Evolutionary conservation across 2,329 filamentous ascomycete genomes (phyloP).

Genomic region (Apiospora phragmitis): DNA sequence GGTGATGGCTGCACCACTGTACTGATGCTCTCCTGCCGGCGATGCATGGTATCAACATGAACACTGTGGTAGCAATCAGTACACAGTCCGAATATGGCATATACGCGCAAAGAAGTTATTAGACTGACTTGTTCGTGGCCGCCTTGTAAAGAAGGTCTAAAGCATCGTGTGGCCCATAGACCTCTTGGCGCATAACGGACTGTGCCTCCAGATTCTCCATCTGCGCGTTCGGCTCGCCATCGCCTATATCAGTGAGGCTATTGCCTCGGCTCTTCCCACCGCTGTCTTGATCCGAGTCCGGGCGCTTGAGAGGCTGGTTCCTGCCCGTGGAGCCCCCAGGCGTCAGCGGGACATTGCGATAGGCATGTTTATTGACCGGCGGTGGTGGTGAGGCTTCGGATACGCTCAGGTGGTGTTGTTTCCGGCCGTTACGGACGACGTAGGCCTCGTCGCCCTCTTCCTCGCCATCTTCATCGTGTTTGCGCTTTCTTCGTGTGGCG

Average conservation of each 20-base stretch:
- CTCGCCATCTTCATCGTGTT: constrained; percentile 63
- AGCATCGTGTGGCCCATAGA: constrained; percentile 91
- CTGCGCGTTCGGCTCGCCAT: constrained; percentile 57
- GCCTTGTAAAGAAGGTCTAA: constrained; percentile 90
- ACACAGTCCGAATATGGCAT: constrained; percentile 9
- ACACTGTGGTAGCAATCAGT: constrained; percentile 28
- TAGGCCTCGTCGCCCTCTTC: constrained; percentile 58
- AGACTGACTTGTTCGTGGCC: constrained; percentile 60
- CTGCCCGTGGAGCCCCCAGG: constrained; percentile 67
- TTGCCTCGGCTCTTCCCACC: constrained; percentile 33
- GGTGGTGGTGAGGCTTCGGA: constrained; percentile 20
- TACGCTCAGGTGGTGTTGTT: constrained; percentile 57
- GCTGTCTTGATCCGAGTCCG: constrained; percentile 43
- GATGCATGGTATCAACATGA: constrained; percentile 29
- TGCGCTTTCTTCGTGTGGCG: constrained; percentile 88
- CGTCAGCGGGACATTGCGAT: constrained; percentile 60
- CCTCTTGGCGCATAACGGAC: constrained; percentile 66
- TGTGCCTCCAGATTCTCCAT: constrained; percentile 66
- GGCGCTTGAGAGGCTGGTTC: constrained; percentile 65
- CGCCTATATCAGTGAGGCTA: constrained; percentile 36
- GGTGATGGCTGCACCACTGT: constrained; percentile 27
- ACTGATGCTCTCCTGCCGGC: constrained; percentile 25
- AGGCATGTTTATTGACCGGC: constrained; percentile 45
- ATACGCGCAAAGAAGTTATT: constrained; percentile 11
- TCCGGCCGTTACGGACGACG: constrained; percentile 71